Base-by-base conservation (phyloP, 208 protist genomes). In the Phytomonas francai region DNA sequence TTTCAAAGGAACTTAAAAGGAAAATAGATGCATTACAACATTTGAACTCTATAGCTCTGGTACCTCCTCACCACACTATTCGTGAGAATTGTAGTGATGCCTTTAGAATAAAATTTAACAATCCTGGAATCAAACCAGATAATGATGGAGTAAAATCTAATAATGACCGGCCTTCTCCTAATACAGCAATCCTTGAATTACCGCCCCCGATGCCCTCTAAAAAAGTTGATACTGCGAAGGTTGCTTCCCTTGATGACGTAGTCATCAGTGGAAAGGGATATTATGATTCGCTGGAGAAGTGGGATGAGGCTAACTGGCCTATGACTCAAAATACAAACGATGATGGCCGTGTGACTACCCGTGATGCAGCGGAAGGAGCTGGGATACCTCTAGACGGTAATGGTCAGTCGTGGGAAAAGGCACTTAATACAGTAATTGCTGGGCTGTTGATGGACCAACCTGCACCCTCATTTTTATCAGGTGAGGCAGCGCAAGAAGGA, bases 1-100 rank as follows among this genome's bases (percentile, higher is more conserved):
- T 70, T 22, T 90, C 92, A 51, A 97, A 96, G 74, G 58, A 81
- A 29, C 67, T 97, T 22, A 96, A 94, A 66, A 62, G 61, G 51
- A 70, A 80, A 56, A 97, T 97, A 49, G 83, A 88, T n/a, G 61
- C 64, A 28, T 68, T 94, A 9, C 74, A 78, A 31, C 66, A 66
- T 65, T 34, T 39, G 31, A 51, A 63, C 54, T 63, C 32, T 45
- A 11, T 57, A 19, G 22, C 22, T 63, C 19, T 63, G 16, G 0
- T 6, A 8, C 63, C 49, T 33, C 1, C 29, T n/a, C 36, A 58
- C 63, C 30, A 36, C 27, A 22, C 11, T 36, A 19, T 62, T 36
- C 30, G 2, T 36, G 27, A 36, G 19, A 62, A 62, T 36, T 31
- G 1, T n/a, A 25, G 11, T 22, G 27, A 36, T 32, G 7, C 1